Evolutionary conservation across 2,329 filamentous ascomycete genomes (phyloP), one percentile per base, ranked within the genome.

Genomic region (Xylariaceae sp.): DNA sequence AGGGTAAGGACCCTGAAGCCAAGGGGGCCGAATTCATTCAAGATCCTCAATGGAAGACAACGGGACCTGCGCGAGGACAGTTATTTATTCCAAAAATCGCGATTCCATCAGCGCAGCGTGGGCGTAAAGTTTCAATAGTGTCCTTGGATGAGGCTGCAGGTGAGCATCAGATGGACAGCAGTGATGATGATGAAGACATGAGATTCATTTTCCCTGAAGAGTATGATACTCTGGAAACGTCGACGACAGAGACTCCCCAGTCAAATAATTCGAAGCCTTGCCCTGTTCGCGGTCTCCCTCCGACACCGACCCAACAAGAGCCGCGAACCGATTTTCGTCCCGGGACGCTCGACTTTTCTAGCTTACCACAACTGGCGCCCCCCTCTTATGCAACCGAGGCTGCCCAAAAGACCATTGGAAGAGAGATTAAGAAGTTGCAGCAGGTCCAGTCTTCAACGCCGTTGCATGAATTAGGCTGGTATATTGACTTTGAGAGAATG

Each of bases 391-490:
- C 89, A 4, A 87, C 84, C 0, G 69, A 75, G 0, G 61, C 71
- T 1, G 88, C 88, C 1, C 87, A 85, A 2, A 86, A 80, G 66
- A 75, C 82, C 2, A 78, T 95, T 0, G 82, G 85, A 57, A 79
- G 78, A 41, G 88, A 92, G 62, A 79, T 96, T 44, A 80, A 79
- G 51, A 78, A 79, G 7, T 76, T 93, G 0, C 74, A 89, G 32
- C 82, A 83, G 55, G 72, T 86, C 1, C 92, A 96, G 69, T 71
- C 81, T 1, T 75, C 70, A 10, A 84, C 81, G 1, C 81, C 85
- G 0, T 70, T 84, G 1, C 81, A 87, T 56, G 83, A 89, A 56
- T 80, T 96, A 0, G 93, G 93, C 16, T 96, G 92, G 91, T 91
- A 91, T 67, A 86, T 96, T 52, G 83, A 96, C 66, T 79, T 81